Evolutionary conservation across 2,329 filamentous ascomycete species (phyloP), one percentile per base, ranked within the genome.

Genomic region (Paraphoma sp.): DNA sequence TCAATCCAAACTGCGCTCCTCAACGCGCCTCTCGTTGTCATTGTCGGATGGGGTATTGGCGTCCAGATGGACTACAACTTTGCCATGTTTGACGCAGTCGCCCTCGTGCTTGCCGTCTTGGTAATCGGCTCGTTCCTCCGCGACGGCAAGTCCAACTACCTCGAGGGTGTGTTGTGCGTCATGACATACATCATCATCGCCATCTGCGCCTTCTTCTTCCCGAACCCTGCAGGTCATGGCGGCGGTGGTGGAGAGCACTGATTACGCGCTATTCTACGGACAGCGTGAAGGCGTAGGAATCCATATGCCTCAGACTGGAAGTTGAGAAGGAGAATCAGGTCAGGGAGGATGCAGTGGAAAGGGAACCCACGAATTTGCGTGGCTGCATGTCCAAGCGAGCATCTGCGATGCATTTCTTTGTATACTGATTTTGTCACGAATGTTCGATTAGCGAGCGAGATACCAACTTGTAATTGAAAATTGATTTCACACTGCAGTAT

Each of bases 1-100:
- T 94, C 91, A 0, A 89, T 97, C 56, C 93, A 97, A 78, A 97
- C 93, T 0, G 92, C 93, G 1, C 84, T 97, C 31, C 87, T 97
- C 71, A 97, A 96, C 73, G 92, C 89, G 0, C 93, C 93, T 0
- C 83, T 97, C 4, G 88, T 92, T 7, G 87, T 96, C 33, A 83
- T 97, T 38, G 89, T 96, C 47, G 91, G 89, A 44, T 97, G 93
- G 93, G 89, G 90, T 18, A 78, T 93, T 36, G 77, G 78, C 54
- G 57, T 65, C 6, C 70, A 81, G 6, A 91, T 97, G 85, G 87
- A 90, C 60, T 82, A 97, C 50, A 89, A 92, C 72, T 97, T 97
- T 73, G 90, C 95, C 66, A 83, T 93, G 12, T 97, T 97, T 80
- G 92, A 96, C 79, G 84, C 96, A 17, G 85, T 90, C 54, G 84